These are phyloP conservation scores for Anisogramma anomala DNA, from an alignment of 2,329 filamentous ascomycete genomes.

Conservation along the genomic window DNA sequence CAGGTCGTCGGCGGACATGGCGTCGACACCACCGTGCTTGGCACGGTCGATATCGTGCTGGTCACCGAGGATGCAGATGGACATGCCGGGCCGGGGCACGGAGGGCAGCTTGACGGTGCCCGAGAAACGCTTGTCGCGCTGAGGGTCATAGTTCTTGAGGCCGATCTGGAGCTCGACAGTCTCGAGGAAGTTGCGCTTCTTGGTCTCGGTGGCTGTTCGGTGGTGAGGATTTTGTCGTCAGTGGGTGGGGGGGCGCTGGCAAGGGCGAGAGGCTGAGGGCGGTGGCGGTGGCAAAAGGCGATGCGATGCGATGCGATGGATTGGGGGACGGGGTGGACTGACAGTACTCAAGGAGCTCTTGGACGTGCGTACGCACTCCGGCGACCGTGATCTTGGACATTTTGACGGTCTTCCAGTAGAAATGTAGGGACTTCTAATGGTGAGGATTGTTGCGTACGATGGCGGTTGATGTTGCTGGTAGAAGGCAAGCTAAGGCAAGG, in stretches of 20 bases:
- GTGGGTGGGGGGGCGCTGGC: not conserved
- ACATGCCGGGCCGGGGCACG: conserved; percentile 84
- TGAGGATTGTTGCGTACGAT: conserved; percentile 41
- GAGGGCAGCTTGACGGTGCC: conserved; percentile 93
- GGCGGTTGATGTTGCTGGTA: conserved; percentile 23
- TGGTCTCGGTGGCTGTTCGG: conserved; percentile 48
- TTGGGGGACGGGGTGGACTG: conserved; percentile 25
- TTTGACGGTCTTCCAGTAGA: conserved; percentile 81
- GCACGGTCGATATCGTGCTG: conserved; percentile 99
- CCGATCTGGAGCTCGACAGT: conserved; percentile 46
- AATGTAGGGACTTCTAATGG: conserved; percentile 52
- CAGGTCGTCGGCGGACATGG: conserved; percentile 96
- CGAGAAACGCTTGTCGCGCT: conserved; percentile 99
- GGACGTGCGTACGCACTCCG: conserved; percentile 92
- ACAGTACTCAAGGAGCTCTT: conserved; percentile 86
- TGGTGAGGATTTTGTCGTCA: not conserved
- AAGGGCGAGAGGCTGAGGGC: not conserved
- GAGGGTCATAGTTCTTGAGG: conserved; percentile 77
- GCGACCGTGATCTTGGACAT: conserved; percentile 60
- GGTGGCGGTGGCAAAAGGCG: not conserved
- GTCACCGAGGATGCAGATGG: conserved; percentile 65
- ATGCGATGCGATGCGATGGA: no score
- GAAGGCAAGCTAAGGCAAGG: conserved; percentile 5
- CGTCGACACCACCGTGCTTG: conserved; percentile 97
- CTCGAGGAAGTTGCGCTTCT: conserved; percentile 97